phyloP scores from a whole-genome alignment of 345 rosid genomes.

The Rhodomyrtus tomentosa region DNA sequence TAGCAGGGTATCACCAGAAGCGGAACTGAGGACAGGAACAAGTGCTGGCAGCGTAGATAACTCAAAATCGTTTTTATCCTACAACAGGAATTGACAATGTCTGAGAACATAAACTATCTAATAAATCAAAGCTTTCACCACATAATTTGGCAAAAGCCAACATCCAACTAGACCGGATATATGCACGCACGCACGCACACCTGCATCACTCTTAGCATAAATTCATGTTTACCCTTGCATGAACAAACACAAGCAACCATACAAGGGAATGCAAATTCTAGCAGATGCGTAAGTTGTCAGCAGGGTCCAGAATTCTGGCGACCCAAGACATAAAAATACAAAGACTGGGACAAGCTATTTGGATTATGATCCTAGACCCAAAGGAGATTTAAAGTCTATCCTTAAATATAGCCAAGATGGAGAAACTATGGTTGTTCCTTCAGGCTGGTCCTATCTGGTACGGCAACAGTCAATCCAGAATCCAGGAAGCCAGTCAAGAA shows the following conservation, averaged over 20 bases:
- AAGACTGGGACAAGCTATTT: neutral
- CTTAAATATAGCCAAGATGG: neutral
- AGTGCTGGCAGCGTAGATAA: conserved; percentile 88
- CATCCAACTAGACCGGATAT: neutral
- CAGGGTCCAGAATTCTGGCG: neutral
- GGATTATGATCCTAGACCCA: neutral
- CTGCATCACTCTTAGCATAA: neutral
- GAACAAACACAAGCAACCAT: neutral
- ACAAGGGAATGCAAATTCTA: neutral
- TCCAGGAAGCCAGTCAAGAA: neutral
- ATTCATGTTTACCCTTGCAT: neutral
- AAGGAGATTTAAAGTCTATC: neutral
- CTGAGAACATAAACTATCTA: neutral
- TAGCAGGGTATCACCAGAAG: conserved; percentile 83
- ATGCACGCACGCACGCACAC: neutral
- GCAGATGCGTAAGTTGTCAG: neutral
- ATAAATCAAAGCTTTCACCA: neutral
- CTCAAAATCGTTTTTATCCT: conserved; percentile 92
- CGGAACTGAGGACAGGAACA: conserved; percentile 79
- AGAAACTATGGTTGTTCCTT: neutral
- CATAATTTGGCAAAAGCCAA: neutral
- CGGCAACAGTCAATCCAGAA: neutral
- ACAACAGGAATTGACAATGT: conserved; percentile 9
- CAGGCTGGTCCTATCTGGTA: neutral
- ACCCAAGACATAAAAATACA: neutral